Base-by-base conservation (phyloP, 345 rosid genomes). In the Balakata baccata region DNA sequence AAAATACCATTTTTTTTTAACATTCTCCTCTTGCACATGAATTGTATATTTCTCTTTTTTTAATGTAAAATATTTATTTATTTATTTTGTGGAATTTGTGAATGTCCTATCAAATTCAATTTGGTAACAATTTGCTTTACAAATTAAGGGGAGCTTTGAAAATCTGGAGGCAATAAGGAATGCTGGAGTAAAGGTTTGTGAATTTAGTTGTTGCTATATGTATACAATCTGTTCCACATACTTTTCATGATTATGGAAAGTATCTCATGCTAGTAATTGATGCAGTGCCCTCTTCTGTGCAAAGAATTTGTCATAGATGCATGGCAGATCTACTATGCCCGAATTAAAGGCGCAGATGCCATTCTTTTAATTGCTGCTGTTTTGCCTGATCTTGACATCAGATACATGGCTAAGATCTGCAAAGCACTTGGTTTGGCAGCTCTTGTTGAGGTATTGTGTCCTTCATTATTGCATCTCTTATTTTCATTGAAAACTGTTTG, bases 271-370 rank as follows among this genome's bases (percentile, higher is more conserved):
- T 22, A 17, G 13, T 2, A 29, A 29, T 29, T 29, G 34, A 29
- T 89, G 86, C 97, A 95, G 99, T 92, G 99, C 78, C 99, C 99
- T 71, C 83, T 92, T 45, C 74, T 92, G 72, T 89, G 91, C 86
- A 95, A 95, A 84, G 98, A 95, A 70, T 95, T 95, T 79, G 77
- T 92, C 17, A 71, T 91, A 64, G 98, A 95, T 57, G 97, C 92
- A 50, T 92, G 96, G 94, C 99, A 95, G 86, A 87, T 95, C 81
- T 95, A 87, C 81, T 82, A 87, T 84, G 98, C 93, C 67, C 86
- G 97, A 77, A 65, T 71, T 72, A 92, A 92, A 78, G 99, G 99
- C 2, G 98, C 98, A 71, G 98, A 95, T 47, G 97, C 97, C 2
- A 47, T 95, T 72, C 90, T 92, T 66, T 79, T 95, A 78, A 95